Conservation (phyloP, 306 rosid genomes). For the Quercus wislizeni region DNA sequence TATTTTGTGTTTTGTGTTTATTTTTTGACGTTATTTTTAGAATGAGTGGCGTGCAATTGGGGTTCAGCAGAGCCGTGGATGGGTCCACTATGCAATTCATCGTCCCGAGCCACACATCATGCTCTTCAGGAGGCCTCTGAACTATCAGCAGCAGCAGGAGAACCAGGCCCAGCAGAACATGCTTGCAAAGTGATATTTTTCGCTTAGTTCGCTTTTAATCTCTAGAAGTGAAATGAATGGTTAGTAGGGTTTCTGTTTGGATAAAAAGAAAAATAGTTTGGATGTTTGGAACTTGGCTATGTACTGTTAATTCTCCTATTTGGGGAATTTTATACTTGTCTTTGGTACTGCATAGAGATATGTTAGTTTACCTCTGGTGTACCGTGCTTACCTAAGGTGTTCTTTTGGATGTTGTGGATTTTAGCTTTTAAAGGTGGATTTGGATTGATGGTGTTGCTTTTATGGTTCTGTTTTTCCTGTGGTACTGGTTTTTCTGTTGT, state of each 20-base stretch:
- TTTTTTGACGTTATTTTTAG: conserved; percentile 23
- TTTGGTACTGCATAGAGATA: conserved; percentile 7
- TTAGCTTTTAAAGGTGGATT: not conserved
- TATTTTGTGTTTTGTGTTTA: not conserved
- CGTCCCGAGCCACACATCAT: conserved; percentile 96
- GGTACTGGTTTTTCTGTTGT: not conserved
- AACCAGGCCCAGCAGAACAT: conserved; percentile 59
- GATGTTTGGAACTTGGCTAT: conserved; percentile 10
- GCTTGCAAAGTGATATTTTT: conserved; percentile 50
- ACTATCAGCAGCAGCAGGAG: conserved; percentile 88
- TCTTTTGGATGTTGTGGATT: conserved; percentile 14
- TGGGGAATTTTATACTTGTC: conserved; percentile 39
- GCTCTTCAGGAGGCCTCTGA: conserved; percentile 97
- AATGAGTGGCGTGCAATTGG: conserved; percentile 94
- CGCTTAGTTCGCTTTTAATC: not conserved
- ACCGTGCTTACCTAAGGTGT: not conserved
- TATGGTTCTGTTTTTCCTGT: not conserved
- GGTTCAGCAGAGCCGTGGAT: conserved; percentile 98
- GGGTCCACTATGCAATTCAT: conserved; percentile 95
- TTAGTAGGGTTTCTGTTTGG: conserved; percentile 26
- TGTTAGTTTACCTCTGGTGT: conserved; percentile 35
- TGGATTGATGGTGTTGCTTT: not conserved
- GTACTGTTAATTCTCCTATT: conserved; percentile 42
- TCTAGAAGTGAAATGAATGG: conserved; percentile 22
- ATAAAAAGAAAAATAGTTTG: not conserved